A percentile compares a stretch with the other conserved stretches of the same genome.
These are phyloP conservation scores for Stenocarpella maydis DNA, from an alignment of 2,329 filamentous ascomycete species.

Conservation along the genomic window DNA sequence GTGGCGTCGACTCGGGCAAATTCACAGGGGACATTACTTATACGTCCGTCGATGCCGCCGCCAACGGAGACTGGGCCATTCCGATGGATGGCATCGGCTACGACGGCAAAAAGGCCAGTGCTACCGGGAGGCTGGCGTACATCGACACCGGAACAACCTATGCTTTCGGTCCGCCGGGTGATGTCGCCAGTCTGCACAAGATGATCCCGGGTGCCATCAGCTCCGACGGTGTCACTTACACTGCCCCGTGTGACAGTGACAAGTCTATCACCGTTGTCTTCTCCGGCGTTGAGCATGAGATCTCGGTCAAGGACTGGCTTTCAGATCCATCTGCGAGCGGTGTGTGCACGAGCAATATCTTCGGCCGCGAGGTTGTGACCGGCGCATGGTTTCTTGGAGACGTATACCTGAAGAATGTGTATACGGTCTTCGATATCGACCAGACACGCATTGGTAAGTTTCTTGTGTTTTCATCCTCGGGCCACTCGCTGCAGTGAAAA, in stretches of 20 bases:
- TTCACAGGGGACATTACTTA: slow-evolving; percentile 76
- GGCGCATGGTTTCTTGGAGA: slow-evolving; percentile 83
- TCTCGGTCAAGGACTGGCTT: slow-evolving; percentile 78
- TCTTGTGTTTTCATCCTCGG: not conserved
- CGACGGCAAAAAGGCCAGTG: slow-evolving; percentile 64
- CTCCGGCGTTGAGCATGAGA: slow-evolving; percentile 69
- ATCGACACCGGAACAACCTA: slow-evolving; percentile 88
- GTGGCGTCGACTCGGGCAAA: slow-evolving; percentile 70
- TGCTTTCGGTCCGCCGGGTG: slow-evolving; percentile 73
- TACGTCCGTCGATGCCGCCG: slow-evolving; percentile 58
- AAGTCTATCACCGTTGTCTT: slow-evolving; percentile 71
- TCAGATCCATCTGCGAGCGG: slow-evolving; percentile 53
- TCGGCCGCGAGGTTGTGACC: slow-evolving; percentile 73
- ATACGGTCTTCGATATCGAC: slow-evolving; percentile 84
- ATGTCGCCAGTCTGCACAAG: slow-evolving; percentile 73
- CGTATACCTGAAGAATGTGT: slow-evolving; percentile 89
- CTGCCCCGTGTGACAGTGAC: slow-evolving; percentile 75
- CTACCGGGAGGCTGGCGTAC: slow-evolving; percentile 68
- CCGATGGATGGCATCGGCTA: slow-evolving; percentile 71
- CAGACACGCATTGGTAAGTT: slow-evolving; percentile 66
- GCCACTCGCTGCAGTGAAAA: not conserved
- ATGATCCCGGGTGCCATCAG: slow-evolving; percentile 69
- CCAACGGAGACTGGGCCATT: slow-evolving; percentile 75
- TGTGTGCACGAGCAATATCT: slow-evolving; percentile 75
- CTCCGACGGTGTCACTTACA: slow-evolving; percentile 69